Evolutionary conservation across 2,329 filamentous ascomycete species (phyloP).

Genomic region (Lecanicillium sp.): DNA sequence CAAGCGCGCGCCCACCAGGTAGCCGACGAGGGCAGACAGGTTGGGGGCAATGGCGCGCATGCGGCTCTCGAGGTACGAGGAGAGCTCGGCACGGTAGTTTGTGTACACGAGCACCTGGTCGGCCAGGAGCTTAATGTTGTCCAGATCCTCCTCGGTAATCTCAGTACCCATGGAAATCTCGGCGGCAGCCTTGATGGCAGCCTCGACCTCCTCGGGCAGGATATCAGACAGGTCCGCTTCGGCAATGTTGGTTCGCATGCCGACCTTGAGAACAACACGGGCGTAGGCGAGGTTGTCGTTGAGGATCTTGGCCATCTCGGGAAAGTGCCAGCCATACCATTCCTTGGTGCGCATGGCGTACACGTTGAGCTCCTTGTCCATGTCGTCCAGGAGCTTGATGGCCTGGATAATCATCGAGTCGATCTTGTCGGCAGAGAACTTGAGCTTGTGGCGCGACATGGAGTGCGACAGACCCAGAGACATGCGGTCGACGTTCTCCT

Average conservation of each 20-base stretch:
- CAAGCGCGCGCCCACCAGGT: conserved; percentile 86
- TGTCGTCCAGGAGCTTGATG: conserved; percentile 84
- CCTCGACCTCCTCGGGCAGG: conserved; percentile 90
- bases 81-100: conserved; percentile 81
- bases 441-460: conserved; percentile 92
- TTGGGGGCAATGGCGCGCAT: conserved; percentile 98
- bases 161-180: conserved; percentile 99
- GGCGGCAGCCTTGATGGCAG: conserved; percentile 82
- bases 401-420: conserved; percentile 99
- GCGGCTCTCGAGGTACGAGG: conserved; percentile 79
- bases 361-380: conserved; percentile 98
- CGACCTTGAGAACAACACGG: conserved; percentile 78
- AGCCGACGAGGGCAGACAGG: conserved; percentile 84
- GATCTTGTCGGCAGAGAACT: conserved; percentile 97
- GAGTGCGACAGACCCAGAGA: conserved; percentile 94
- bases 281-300: conserved; percentile 96
- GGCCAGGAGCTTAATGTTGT: conserved; percentile 85
- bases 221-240: conserved; percentile 78
- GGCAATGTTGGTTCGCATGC: conserved; percentile 74
- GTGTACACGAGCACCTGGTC: conserved; percentile 90
- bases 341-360: conserved; percentile 99
- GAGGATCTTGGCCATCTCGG: conserved; percentile 92
- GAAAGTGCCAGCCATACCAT: conserved; percentile 99
- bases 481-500: conserved; percentile 87
- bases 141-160: conserved; percentile 84